Base-by-base conservation (phyloP, 1,284 basidiomycete genomes). In the Taiwanofungus camphoratus region DNA sequence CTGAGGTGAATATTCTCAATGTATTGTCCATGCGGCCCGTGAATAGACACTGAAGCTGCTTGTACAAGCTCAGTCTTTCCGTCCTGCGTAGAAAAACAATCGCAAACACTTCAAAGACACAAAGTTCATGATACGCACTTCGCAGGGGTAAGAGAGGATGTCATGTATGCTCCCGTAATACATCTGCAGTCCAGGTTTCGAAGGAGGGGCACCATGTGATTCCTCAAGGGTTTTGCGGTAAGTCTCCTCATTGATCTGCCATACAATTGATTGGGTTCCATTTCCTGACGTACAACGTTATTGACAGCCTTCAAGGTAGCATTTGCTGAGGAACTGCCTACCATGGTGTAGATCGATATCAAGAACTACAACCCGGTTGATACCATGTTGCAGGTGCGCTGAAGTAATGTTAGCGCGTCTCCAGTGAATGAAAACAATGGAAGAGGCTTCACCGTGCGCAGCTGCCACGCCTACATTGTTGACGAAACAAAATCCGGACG, bases 261-360 rank as follows among this genome's bases (percentile, higher is more conserved):
- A 96, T 0, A 77, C 80, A 20, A 97, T 82, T 1, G 90, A 81
- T 58, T 97, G 93, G 0, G 92, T 96, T 1, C 95, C 95, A 58
- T 98, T 95, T 6, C 92, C 89, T 89, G 52, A 44, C 30, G 23
- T n/a, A n/a, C n/a, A n/a, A 7, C 11, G n/a, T 21, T 13, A 11
- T 16, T 29, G 16, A 35, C 12, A 21, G 4, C 19, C 43, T 44
- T n/a, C n/a, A n/a, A 33, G 31, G 47, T 12, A 44, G 3, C 29
- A 27, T 7, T 40, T 41, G 19, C 41, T 36, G 32, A 26, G 39
- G 41, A 16, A 27, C n/a, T 18, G 45, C 67, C 36, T 46, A 80
- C 86, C 84, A 56, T 96, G 93, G 64, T 97, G 93, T 5, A 97
- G 69, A 64, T 98, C 94, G 49, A 97, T 92, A 58, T 98, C 95